A percentile compares a stretch with the other conserved stretches of the same genome.
Evolutionary conservation across 1,284 basidiomycete species (phyloP).

Genomic region (Cryptococcus deneoformans): DNA sequence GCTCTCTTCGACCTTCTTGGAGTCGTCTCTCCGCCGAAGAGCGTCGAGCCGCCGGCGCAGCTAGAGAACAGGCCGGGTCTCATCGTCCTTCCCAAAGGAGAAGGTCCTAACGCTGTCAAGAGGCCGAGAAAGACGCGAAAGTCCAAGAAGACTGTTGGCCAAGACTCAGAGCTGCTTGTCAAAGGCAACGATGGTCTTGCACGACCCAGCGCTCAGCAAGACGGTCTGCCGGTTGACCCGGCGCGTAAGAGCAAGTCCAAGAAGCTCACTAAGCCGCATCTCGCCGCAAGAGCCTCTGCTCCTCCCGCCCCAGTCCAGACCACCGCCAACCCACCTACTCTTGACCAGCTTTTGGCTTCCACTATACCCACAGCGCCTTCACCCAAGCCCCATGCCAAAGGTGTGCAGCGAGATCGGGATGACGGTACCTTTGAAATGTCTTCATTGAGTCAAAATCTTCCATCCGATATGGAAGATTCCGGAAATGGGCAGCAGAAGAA

Average conservation of each 20-base stretch:
- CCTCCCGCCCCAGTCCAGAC: not conserved
- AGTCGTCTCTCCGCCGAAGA: conserved; percentile 11
- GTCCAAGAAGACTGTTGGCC: not conserved
- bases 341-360: not conserved
- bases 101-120: conserved; percentile 11
- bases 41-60: not conserved
- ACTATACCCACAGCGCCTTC: not conserved
- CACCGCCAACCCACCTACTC: not conserved
- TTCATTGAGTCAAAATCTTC: conserved; percentile 22
- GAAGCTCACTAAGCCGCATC: not conserved
- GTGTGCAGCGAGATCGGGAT: not conserved
- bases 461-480: not conserved
- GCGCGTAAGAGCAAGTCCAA: conserved; percentile 2
- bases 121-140: not conserved
- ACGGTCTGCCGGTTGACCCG: not conserved
- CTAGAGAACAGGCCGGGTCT: conserved; percentile 9
- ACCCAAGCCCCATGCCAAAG: not conserved
- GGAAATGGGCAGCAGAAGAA: conserved; percentile 10
- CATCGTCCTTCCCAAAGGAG: conserved; percentile 11
- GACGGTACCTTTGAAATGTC: conserved; percentile 14
- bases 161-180: not conserved
- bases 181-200: not conserved
- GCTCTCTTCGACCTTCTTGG: conserved; percentile 36
- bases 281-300: not conserved
- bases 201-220: not conserved